Conservation (phyloP, 2,329 filamentous ascomycete genomes). For the Macrophomina tecta region DNA sequence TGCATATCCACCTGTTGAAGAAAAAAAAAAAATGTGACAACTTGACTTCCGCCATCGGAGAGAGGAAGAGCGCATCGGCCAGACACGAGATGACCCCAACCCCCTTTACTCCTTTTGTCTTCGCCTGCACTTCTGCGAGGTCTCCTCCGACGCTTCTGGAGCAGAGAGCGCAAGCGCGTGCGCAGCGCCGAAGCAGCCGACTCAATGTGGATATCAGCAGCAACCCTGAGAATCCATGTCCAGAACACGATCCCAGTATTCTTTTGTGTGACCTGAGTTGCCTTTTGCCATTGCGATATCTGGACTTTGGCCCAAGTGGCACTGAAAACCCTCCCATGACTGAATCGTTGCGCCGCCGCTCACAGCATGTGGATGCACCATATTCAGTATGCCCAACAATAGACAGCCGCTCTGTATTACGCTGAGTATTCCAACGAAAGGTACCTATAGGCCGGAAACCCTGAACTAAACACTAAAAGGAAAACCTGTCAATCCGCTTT, state of each 20-base stretch:
- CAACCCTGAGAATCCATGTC: too few relatives aligned
- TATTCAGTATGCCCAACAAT: constrained; percentile 2
- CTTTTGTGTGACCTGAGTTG: too few relatives aligned
- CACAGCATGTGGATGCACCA: not conserved
- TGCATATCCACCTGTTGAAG: not conserved
- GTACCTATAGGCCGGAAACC: constrained; percentile 14
- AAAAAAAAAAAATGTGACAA: not conserved
- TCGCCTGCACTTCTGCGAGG: not conserved
- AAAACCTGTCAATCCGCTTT: constrained; percentile 1
- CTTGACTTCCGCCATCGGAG: not conserved
- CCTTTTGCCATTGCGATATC: too few relatives aligned
- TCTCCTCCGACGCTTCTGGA: too few relatives aligned
- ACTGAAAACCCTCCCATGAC: too few relatives aligned
- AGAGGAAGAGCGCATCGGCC: not conserved
- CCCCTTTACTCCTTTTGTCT: not conserved
- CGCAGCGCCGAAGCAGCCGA: too few relatives aligned
- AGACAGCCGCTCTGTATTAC: constrained; percentile 22
- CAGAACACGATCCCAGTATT: too few relatives aligned
- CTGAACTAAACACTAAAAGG: constrained; percentile 24
- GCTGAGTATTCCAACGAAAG: constrained; percentile 11
- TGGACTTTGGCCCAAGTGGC: too few relatives aligned
- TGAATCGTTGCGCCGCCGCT: not conserved
- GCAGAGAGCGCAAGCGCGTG: too few relatives aligned
- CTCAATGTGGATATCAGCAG: too few relatives aligned
- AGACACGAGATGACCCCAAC: not conserved